Percentiles rank a stretch among this genome's conserved stretches.
phyloP scores from a whole-genome alignment of 345 rosid species.

The Eucalyptus guilfoylei region DNA sequence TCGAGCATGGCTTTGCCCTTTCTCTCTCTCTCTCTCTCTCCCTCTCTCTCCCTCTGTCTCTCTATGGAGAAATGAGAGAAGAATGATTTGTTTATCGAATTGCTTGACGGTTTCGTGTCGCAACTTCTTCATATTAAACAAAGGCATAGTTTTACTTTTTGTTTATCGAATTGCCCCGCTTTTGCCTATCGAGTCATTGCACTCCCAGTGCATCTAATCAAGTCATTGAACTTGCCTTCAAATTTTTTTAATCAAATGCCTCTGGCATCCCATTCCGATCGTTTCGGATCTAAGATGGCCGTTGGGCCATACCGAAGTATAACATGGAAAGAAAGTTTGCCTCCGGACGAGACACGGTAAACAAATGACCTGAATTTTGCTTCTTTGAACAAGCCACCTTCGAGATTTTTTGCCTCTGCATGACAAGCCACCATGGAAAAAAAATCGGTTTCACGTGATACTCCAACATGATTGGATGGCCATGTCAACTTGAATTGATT shows the following conservation, averaged over 20 bases:
- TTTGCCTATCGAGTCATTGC: accelerated
- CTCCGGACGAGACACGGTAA: neutral
- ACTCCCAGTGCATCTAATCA: neutral
- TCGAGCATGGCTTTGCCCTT: too few relatives aligned
- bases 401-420: too few relatives aligned
- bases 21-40: too few relatives aligned
- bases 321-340: neutral
- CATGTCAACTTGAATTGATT: too few relatives aligned
- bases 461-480: too few relatives aligned
- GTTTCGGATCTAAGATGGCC: neutral
- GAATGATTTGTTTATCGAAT: too few relatives aligned
- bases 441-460: too few relatives aligned
- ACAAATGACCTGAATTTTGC: neutral
- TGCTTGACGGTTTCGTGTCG: neutral
- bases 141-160: neutral
- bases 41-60: too few relatives aligned
- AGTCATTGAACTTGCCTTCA: neutral
- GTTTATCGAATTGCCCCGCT: neutral
- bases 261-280: neutral
- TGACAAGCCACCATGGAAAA: too few relatives aligned
- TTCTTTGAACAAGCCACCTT: neutral
- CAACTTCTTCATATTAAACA: neutral
- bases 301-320: neutral
- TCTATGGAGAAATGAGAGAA: too few relatives aligned
- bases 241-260: too few relatives aligned